These are phyloP conservation scores for Fragilariopsis cylindrus DNA, from an alignment of 108 stramenopile genomes.

Conservation along the genomic window DNA sequence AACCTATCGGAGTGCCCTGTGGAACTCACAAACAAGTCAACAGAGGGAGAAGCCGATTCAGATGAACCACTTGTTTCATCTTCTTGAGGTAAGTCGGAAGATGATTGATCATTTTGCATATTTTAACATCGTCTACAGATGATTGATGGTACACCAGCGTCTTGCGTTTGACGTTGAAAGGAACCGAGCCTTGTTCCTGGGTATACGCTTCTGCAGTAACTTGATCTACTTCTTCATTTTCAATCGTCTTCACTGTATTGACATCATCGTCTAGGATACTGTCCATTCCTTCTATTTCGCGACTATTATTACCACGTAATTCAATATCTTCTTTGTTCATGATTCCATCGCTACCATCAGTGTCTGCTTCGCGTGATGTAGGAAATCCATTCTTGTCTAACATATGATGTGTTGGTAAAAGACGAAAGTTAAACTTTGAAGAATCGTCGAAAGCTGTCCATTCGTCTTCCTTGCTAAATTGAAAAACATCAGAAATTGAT, in stretches of 20 bases:
- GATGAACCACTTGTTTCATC: not conserved
- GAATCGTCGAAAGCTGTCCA: conserved; percentile 20
- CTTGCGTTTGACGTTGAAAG: not conserved
- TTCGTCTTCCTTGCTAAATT: not conserved
- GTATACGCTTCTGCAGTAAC: not conserved
- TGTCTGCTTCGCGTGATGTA: not conserved
- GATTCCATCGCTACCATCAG: not conserved
- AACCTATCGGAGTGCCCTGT: not conserved
- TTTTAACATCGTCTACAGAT: not conserved
- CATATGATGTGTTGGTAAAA: conserved; percentile 1
- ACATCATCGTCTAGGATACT: not conserved
- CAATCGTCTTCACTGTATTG: not conserved
- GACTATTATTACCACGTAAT: not conserved
- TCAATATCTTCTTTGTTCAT: conserved; percentile 1
- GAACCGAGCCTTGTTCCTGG: not conserved
- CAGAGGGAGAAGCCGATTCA: not conserved
- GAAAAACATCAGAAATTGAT: not conserved
- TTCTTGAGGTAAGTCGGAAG: not conserved
- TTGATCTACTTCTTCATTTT: conserved; percentile 5
- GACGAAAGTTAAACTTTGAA: not conserved
- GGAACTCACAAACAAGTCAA: not conserved
- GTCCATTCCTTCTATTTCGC: not conserved
- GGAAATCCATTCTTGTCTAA: conserved; percentile 13
- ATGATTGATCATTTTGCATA: not conserved
- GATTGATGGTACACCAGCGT: not conserved